phyloP scores from a whole-genome alignment of 257 asterid genomes.

The Solanum sejunctum region DNA sequence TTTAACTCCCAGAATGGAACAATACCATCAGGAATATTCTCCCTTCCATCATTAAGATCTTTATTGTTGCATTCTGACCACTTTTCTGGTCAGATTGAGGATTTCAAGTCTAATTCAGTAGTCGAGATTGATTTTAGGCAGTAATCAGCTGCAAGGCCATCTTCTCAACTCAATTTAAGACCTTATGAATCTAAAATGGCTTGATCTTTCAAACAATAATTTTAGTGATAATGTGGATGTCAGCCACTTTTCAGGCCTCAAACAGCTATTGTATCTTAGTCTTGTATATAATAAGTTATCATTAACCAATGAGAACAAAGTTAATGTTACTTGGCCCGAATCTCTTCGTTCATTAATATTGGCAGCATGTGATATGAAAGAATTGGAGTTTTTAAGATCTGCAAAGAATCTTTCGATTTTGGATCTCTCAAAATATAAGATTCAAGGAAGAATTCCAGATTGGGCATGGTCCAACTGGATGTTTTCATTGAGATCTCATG shows the following conservation, averaged over 20 bases:
- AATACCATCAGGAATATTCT: background rate
- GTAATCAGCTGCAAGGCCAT: background rate
- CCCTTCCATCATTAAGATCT: background rate
- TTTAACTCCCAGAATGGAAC: background rate
- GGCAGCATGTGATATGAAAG: background rate
- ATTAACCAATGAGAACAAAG: background rate
- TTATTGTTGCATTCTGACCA: background rate
- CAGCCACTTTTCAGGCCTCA: background rate
- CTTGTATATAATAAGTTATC: background rate
- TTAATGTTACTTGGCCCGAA: background rate
- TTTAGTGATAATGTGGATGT: background rate
- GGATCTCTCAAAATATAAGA: too few species aligned
- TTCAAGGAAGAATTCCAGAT: too few species aligned
- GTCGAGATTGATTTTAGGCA: background rate
- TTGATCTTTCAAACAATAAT: background rate
- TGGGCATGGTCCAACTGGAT: too few species aligned
- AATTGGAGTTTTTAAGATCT: background rate
- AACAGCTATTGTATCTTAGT: background rate
- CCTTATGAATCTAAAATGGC: background rate
- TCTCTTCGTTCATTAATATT: fast-evolving
- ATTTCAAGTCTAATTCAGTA: background rate
- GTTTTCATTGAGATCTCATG: too few species aligned
- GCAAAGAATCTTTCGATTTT: background rate
- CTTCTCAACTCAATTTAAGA: background rate
- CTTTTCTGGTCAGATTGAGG: background rate